Percentiles rank a stretch among this genome's conserved stretches.
Evolutionary conservation across 768 basidiomycete species (phyloP).

Genomic region (Coprinopsis sp.): DNA sequence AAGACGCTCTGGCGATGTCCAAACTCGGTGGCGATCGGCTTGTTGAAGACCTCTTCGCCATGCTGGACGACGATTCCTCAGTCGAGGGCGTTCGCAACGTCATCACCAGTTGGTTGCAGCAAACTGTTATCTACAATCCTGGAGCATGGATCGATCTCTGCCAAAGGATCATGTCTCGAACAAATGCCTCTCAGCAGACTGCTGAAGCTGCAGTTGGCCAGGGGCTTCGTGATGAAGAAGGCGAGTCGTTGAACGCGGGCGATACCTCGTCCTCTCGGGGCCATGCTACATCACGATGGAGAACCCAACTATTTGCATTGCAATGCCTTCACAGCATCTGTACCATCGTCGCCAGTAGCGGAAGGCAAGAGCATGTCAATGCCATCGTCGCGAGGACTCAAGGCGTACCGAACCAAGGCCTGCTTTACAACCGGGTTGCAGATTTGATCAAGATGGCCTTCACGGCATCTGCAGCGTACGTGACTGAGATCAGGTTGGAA

Average conservation of each 20-base stretch:
- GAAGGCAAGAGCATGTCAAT: slow-evolving; percentile 81
- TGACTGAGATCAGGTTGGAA: slow-evolving; percentile 90
- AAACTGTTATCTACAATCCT: slow-evolving; percentile 89
- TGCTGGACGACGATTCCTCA: slow-evolving; percentile 92
- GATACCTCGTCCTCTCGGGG: slow-evolving; percentile 29
- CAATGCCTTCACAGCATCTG: slow-evolving; percentile 91
- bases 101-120: slow-evolving; percentile 90
- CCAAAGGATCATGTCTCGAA: slow-evolving; percentile 93
- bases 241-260: slow-evolving; percentile 77
- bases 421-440: slow-evolving; percentile 81
- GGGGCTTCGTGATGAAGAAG: slow-evolving; percentile 83
- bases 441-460: slow-evolving; percentile 98
- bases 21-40: slow-evolving; percentile 90
- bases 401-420: slow-evolving; percentile 48
- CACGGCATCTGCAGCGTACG: slow-evolving; percentile 93
- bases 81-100: slow-evolving; percentile 93
- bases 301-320: slow-evolving; percentile 93
- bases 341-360: slow-evolving; percentile 63
- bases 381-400: slow-evolving; percentile 60
- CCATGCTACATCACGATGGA: slow-evolving; percentile 77
- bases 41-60: slow-evolving; percentile 91
- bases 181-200: slow-evolving; percentile 77
- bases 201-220: slow-evolving; percentile 55
- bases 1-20: slow-evolving; percentile 88
- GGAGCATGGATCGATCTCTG: slow-evolving; percentile 98